A percentile compares a stretch with the other conserved stretches of the same genome.
Conservation (phyloP, 768 basidiomycete species). For the Tylopilus balloui region DNA sequence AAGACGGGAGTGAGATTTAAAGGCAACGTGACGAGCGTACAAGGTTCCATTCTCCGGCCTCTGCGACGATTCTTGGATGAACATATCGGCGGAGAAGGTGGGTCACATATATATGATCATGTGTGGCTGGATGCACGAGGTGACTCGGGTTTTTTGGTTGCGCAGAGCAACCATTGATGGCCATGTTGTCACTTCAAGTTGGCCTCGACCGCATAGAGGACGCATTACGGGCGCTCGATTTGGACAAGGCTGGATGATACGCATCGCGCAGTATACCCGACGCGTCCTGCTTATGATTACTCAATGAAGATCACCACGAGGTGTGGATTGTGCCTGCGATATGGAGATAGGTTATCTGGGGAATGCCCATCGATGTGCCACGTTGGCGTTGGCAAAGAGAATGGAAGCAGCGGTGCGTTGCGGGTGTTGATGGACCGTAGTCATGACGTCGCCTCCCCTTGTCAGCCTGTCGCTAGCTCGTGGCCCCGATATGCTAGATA, state of each 20-base stretch:
- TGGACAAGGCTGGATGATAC: neutral
- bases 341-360: neutral
- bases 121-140: neutral
- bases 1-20: constrained; percentile 52
- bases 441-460: neutral
- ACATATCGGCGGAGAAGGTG: constrained; percentile 34
- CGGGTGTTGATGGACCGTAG: neutral
- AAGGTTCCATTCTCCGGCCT: constrained; percentile 43
- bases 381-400: neutral
- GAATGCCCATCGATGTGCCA: neutral
- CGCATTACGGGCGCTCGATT: constrained; percentile 28
- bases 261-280: neutral
- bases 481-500: too few relatives aligned
- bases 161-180: constrained; percentile 28
- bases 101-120: neutral
- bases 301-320: constrained; percentile 11
- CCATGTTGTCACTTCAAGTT: constrained; percentile 40
- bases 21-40: constrained; percentile 41
- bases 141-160: neutral
- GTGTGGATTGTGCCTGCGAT: neutral
- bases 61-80: constrained; percentile 36
- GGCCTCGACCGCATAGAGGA: constrained; percentile 47
- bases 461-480: neutral
- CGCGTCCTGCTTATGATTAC: neutral
- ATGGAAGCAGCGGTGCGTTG: neutral